Base-by-base conservation (phyloP, 495 filamentous ascomycete genomes). In the Pseudevernia furfuracea region DNA sequence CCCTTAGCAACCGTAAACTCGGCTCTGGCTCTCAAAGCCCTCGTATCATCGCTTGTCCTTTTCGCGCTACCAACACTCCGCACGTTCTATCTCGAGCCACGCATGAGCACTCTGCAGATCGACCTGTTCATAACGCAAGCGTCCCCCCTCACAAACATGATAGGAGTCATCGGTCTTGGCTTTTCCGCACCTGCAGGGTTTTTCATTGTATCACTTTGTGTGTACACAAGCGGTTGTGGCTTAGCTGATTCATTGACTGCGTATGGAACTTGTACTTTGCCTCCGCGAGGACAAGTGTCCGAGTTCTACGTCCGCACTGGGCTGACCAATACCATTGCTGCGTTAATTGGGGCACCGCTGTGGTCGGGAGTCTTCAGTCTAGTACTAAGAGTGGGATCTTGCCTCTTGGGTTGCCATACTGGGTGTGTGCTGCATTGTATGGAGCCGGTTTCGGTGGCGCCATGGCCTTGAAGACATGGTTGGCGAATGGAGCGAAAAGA, bases 271-370 rank as follows among this genome's bases (percentile, higher is more conserved):
- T 44, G 34, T 34, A 63, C 41, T 9, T 46, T 68, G 4, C 19
- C 59, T 3, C 14, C 9, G 5, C 52, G 52, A 25, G 30, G 59
- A 15, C 25, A 6, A 8, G 32, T 60, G 2, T 48, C 59, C 14
- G 67, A 68, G 4, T 66, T 66, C 53, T 68, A 58, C 46, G 55
- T 66, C 2, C 8, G 53, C 12, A 63, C 28, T 1, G 67, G 63
- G 0, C 28, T 68, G 53, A 36, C 60, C 19, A 28, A 62, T 21
- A 52, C 52, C 11, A 23, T 68, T 49, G 39, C 67, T 12, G 53
- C n/a, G 1, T 32, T 68, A 41, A n/a, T 56, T 3, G 59, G n/a
- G 5, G 58, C 25, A 14, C 67, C 63, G 4, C 10, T 63, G 21
- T 68, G 67, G 63, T 57, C 44, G 0, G 43, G 37, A 7, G 4